Base-by-base conservation (phyloP, 73 alveolate species). In the Paramecium octaurelia region DNA sequence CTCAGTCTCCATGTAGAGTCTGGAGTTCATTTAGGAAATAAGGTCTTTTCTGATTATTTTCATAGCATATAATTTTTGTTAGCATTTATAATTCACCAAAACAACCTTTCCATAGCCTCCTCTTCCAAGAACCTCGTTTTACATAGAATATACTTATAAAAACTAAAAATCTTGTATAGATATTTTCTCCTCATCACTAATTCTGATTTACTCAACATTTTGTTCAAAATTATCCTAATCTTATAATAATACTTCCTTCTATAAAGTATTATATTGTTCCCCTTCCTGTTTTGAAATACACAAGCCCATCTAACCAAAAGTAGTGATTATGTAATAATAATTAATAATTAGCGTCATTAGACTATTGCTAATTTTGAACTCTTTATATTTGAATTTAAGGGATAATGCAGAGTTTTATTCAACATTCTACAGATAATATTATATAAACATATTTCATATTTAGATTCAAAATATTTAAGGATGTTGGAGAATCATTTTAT, bases 41-140 rank as follows among this genome's bases (percentile, higher is more conserved):
- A 73, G 35, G 46, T 59, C 86, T 92, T 97, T 97, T 91, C 95
- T 94, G 16, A 97, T 93, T 16, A 95, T 91, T 87, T 97, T 97
- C 99, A 97, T 97, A 10, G 99, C 99, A 92, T 89, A 97, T 23
- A 85, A 58, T 58, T 86, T 86, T 34, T 43, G 34, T 18, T 21
- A 24, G 23, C 42, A 24, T 10, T 20, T 86, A 20, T 86, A 36
- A 60, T 86, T 58, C 50, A 86, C 93, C 27, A 86, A 58, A 42
- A 86, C 40, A 58, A 86, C 93, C 38, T 86, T 86, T n/a, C 93
- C 86, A 31, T 58, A 86, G 18, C 86, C 77, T 8, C 93, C 93
- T 58, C 84, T 70, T 23, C 86, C 86, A 54, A 86, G 58, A 54
- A 86, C 86, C 93, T 96, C 93, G 29, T 89, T 75, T 36, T 93